Conservation (phyloP, 73 alveolate species). For the Breviolum minutum region DNA sequence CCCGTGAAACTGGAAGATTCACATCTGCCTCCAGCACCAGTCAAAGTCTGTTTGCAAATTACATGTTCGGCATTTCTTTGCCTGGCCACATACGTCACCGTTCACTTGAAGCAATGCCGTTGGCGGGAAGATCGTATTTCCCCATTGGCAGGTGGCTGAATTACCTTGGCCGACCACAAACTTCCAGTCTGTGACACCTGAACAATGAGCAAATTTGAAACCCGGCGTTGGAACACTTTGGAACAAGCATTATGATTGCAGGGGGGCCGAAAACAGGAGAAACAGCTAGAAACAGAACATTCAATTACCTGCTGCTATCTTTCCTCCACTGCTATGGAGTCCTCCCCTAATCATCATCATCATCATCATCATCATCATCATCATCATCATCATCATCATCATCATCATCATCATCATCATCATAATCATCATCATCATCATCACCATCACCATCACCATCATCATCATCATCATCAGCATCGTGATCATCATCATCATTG, state of each 20-base stretch:
- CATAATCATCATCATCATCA: too few species aligned
- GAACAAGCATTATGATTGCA: neutral
- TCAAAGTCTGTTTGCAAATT: neutral
- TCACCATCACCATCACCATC: too few species aligned
- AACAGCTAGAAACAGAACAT: neutral
- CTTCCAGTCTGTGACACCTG: slow-evolving; percentile 15
- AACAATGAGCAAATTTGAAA: neutral
- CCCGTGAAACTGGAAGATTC: neutral
- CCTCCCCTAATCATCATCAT: too few species aligned
- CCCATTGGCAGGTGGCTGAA: slow-evolving; percentile 62
- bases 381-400: too few species aligned
- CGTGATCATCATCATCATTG: too few species aligned
- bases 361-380: too few species aligned
- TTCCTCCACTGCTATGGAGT: too few species aligned
- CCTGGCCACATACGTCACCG: slow-evolving; percentile 43
- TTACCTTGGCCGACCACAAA: slow-evolving; percentile 71
- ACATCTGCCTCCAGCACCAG: neutral
- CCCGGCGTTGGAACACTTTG: neutral
- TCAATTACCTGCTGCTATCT: too few species aligned
- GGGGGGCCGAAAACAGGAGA: neutral
- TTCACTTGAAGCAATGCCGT: slow-evolving; percentile 52
- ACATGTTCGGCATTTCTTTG: neutral
- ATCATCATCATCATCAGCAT: too few species aligned
- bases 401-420: too few species aligned
- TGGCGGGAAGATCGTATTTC: slow-evolving; percentile 62